These are phyloP conservation scores for Microcos paniculata DNA, from an alignment of 345 rosid genomes.

Conservation along the genomic window DNA sequence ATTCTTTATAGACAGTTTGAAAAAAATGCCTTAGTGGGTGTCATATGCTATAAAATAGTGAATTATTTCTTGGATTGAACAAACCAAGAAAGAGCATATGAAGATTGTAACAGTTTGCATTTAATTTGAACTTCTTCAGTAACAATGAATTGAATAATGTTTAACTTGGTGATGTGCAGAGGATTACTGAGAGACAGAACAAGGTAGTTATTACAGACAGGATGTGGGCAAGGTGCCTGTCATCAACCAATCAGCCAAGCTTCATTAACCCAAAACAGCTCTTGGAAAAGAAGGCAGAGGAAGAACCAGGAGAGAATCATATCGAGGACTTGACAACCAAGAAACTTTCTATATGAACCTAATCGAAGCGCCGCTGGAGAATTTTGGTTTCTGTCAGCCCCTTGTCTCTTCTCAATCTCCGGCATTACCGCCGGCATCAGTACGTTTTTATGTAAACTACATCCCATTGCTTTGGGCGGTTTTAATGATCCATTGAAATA, in stretches of 20 bases:
- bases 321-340: background rate
- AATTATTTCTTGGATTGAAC: too few relatives aligned
- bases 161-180: constrained; percentile 28
- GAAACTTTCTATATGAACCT: background rate
- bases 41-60: too few relatives aligned
- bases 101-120: background rate
- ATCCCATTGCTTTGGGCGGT: background rate
- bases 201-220: constrained; percentile 59
- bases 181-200: constrained; percentile 55
- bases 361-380: background rate
- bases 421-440: background rate
- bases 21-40: background rate
- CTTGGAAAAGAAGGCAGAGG: background rate
- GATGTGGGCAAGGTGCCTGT: constrained; percentile 61
- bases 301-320: background rate
- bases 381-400: background rate
- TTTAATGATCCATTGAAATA: background rate
- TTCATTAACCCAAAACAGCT: constrained; percentile 36
- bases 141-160: background rate
- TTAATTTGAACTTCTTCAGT: background rate
- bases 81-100: background rate
- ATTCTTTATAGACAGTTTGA: background rate
- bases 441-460: background rate
- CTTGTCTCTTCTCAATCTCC: background rate
- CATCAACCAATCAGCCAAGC: constrained; percentile 74